Evolutionary conservation across 805 yeast genomes (phyloP).

Genomic region (Candida piceae): DNA sequence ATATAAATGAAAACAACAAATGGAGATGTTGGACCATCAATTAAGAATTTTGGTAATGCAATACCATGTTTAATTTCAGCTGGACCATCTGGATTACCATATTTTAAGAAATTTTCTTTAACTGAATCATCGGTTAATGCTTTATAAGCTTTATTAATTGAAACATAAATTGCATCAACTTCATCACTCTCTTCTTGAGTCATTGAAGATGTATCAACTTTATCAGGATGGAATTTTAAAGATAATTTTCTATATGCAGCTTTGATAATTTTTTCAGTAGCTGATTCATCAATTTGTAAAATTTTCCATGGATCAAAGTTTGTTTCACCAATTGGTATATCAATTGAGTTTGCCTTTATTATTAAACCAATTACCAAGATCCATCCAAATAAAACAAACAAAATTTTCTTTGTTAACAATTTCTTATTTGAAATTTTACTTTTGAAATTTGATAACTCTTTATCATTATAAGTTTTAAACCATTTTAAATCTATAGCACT

Average conservation of each 20-base stretch:
- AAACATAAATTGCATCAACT: constrained; percentile 72
- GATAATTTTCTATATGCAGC: constrained; percentile 83
- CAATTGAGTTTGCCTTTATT: constrained; percentile 38
- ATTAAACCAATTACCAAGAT: constrained; percentile 39
- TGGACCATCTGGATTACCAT: constrained; percentile 98
- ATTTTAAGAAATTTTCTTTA: constrained; percentile 74
- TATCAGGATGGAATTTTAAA: constrained; percentile 90
- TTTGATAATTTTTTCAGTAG: constrained; percentile 73
- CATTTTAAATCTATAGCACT: constrained; percentile 22
- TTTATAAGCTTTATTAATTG: constrained; percentile 87
- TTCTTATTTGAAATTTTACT: constrained; percentile 21
- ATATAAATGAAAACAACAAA: constrained; percentile 62
- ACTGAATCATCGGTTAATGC: constrained; percentile 88
- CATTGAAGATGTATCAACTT: constrained; percentile 58
- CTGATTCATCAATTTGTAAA: constrained; percentile 62
- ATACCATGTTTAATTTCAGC: constrained; percentile 88
- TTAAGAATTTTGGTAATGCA: constrained; percentile 87
- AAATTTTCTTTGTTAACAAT: constrained; percentile 30
- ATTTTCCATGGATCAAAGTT: constrained; percentile 88
- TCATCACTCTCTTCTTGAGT: constrained; percentile 49
- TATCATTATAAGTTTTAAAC: constrained; percentile 33
- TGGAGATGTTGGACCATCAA: constrained; percentile 73
- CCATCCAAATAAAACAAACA: constrained; percentile 56
- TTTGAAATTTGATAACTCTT: constrained; percentile 26
- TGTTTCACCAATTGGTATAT: constrained; percentile 37